phyloP scores from a whole-genome alignment of 345 rosid genomes.

The Salix viminalis region DNA sequence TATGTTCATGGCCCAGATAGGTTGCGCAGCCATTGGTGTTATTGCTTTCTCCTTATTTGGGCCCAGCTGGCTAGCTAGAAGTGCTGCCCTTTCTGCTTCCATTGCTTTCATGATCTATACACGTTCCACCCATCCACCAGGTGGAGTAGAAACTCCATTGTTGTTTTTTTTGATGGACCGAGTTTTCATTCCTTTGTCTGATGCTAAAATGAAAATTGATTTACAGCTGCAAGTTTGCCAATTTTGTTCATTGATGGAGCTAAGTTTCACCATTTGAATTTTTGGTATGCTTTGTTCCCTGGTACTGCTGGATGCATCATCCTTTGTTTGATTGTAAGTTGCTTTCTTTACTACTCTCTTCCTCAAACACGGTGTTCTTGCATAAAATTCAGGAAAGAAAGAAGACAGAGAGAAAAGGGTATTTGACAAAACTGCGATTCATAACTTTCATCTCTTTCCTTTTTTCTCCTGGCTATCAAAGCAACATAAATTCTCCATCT shows the following conservation, averaged over 20 bases:
- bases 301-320: conserved; percentile 81
- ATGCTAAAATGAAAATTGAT: not conserved
- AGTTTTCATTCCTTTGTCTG: not conserved
- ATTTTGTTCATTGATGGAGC: conserved; percentile 80
- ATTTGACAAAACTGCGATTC: not conserved
- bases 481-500: too few species aligned
- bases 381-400: not conserved
- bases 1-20: conserved; percentile 85
- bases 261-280: conserved; percentile 62
- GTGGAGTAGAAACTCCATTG: conserved; percentile 28
- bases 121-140: conserved; percentile 79
- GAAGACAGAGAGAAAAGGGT: not conserved
- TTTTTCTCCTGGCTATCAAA: too few species aligned
- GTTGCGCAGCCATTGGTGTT: conserved; percentile 89
- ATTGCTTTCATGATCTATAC: conserved; percentile 78
- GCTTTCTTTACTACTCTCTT: not conserved
- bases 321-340: conserved; percentile 68
- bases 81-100: conserved; percentile 69
- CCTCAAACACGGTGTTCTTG: not conserved
- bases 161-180: too few species aligned
- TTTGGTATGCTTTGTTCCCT: conserved; percentile 82
- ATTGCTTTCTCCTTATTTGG: conserved; percentile 65
- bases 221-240: conserved; percentile 88
- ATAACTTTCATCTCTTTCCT: not conserved
- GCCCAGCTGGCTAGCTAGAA: conserved; percentile 84